A percentile compares a stretch with the other conserved stretches of the same genome.
Conservation (phyloP, 2,329 filamentous ascomycete species). For the Botrytis elliptica region DNA sequence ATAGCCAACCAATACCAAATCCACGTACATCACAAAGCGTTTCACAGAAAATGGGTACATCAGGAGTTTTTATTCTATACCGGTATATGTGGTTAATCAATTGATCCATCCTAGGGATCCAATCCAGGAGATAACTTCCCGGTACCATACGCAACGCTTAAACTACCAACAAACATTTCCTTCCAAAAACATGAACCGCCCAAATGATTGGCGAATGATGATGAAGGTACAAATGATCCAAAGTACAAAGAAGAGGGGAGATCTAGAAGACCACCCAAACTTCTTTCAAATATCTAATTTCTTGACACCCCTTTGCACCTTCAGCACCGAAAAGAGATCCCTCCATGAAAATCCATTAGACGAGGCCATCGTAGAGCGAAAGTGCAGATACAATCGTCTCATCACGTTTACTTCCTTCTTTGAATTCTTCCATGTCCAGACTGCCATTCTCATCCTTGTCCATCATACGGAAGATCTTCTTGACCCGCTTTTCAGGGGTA, state of each 20-base stretch:
- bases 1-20: neutral
- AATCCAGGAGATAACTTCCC: constrained; percentile 17
- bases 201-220: constrained; percentile 12
- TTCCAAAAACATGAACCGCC: constrained; percentile 15
- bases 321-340: constrained; percentile 15
- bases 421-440: constrained; percentile 96
- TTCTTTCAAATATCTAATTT: constrained; percentile 20
- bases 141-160: constrained; percentile 16
- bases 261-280: neutral
- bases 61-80: constrained; percentile 9
- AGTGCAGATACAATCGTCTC: constrained; percentile 98
- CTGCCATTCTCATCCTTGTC: constrained; percentile 99
- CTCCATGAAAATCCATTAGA: constrained; percentile 50
- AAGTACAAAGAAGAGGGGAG: constrained; percentile 14
- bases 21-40: neutral
- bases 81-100: constrained; percentile 13
- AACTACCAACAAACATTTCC: constrained; percentile 20
- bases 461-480: constrained; percentile 99
- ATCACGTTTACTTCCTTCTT: constrained; percentile 97
- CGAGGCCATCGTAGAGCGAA: constrained; percentile 92
- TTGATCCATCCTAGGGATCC: constrained; percentile 19
- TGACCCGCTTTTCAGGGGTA: constrained; percentile 95
- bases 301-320: neutral
- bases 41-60: neutral
- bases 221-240: constrained; percentile 16